Base-by-base conservation (phyloP, 1,139 yeast species). In the Candida albicans region DNA sequence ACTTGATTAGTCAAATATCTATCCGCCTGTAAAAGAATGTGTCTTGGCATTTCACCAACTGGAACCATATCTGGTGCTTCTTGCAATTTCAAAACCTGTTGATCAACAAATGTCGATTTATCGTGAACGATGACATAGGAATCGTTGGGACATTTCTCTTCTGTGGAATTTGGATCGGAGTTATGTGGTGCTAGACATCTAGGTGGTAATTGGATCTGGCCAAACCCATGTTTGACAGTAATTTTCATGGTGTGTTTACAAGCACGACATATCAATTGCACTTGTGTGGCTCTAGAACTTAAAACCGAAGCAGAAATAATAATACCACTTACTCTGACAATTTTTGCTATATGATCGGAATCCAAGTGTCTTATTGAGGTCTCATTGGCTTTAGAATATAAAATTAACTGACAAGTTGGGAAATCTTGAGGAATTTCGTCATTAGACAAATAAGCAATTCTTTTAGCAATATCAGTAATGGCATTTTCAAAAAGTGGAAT, bases 1-100 rank as follows among this genome's bases (percentile, higher is more conserved):
- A 93, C 93, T 52, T 80, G 82, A 67, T 93, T 93, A 24, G 97
- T 86, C 62, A 93, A 72, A 53, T 88, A 87, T 52, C 99, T 78
- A 61, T 95, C 99, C 15, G 91, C 88, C 40, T 95, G 88, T 53
- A 95, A 73, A 49, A 89, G 65, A 41, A 95, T 86, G 58, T 93
- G 96, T 55, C 99, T 81, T 11, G 99, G 99, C 91, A 93, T 86
- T 69, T 93, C 99, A 51, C 99, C 99, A 15, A 93, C 96, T 2
- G 99, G 99, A 1, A 93, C 98, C 85, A 88, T 87, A 62, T 93
- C 99, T 11, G 99, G 98, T 12, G 95, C 78, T 61, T 93, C 99
- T 63, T 93, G 99, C 43, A 95, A 74, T 62, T 95, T 95, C 58
- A 95, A 75, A 24, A 87, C 83, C 64, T 95, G 99, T 62, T 95